Conservation (phyloP, 2,329 filamentous ascomycete genomes). For the Cladophialophora bantiana region DNA sequence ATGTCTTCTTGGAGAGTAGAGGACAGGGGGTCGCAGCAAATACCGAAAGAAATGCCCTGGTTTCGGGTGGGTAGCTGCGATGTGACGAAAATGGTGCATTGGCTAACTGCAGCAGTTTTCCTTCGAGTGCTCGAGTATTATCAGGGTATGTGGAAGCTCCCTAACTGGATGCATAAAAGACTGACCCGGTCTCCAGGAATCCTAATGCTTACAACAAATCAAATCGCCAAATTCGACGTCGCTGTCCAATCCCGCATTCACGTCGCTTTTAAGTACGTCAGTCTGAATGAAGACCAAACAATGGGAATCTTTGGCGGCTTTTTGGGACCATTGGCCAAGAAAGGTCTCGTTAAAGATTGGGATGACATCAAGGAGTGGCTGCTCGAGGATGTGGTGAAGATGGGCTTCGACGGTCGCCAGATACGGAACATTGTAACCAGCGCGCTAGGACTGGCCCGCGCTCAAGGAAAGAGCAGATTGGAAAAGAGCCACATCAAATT, state of each 20-base stretch:
- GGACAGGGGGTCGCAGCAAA: slow-evolving; percentile 26
- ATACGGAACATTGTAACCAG: slow-evolving; percentile 33
- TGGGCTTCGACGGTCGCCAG: slow-evolving; percentile 36
- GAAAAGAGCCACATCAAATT: neutral
- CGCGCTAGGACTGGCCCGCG: neutral
- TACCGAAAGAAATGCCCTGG: slow-evolving; percentile 38
- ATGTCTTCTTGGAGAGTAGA: slow-evolving; percentile 30
- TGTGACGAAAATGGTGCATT: neutral
- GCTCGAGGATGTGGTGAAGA: slow-evolving; percentile 21
- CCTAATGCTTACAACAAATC: slow-evolving; percentile 40
- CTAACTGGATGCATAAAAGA: neutral
- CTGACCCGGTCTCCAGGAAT: slow-evolving; percentile 22
- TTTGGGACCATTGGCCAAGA: neutral
- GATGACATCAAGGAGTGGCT: slow-evolving; percentile 32
- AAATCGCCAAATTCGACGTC: slow-evolving; percentile 42
- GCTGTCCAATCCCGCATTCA: slow-evolving; percentile 44
- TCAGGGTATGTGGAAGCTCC: slow-evolving; percentile 21
- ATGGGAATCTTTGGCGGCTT: slow-evolving; percentile 9
- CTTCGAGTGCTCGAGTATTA: slow-evolving; percentile 41
- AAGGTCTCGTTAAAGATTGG: slow-evolving; percentile 23
- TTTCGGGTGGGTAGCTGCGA: slow-evolving; percentile 18
- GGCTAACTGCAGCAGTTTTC: slow-evolving; percentile 28
- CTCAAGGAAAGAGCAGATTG: neutral
- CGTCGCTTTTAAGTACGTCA: slow-evolving; percentile 40
- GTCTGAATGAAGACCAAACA: slow-evolving; percentile 8